phyloP scores from a whole-genome alignment of 83 land plant genomes.

The Picea abies region DNA sequence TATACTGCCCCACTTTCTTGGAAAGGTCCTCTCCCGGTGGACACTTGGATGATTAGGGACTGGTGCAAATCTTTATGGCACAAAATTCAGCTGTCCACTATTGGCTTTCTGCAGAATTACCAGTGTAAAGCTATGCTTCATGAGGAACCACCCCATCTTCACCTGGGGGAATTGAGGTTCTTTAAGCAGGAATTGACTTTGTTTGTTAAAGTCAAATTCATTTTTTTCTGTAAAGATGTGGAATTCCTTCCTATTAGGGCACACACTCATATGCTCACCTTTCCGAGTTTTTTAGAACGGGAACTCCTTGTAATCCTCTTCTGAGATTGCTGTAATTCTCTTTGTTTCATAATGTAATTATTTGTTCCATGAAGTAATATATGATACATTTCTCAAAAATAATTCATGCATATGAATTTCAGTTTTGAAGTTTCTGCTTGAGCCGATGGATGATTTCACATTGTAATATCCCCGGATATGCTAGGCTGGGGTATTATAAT shows the following conservation, averaged over 20 bases:
- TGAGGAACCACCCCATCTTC: neutral
- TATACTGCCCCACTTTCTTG: neutral
- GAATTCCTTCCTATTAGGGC: neutral
- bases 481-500: too few relatives aligned
- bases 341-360: too few relatives aligned
- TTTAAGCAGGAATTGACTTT: neutral
- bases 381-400: neutral
- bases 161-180: neutral
- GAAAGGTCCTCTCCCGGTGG: neutral
- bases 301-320: neutral
- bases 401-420: neutral
- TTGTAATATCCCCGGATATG: too few relatives aligned
- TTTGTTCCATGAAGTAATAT: neutral
- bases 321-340: neutral
- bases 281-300: neutral
- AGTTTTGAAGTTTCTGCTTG: neutral
- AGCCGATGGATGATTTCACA: neutral
- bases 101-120: neutral
- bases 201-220: neutral
- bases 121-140: neutral
- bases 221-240: neutral
- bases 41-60: slow-evolving; percentile 3
- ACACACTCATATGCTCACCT: neutral
- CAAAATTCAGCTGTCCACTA: neutral
- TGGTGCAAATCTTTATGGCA: neutral